phyloP scores from a whole-genome alignment of 805 yeast genomes.

The Starmerella apis region DNA sequence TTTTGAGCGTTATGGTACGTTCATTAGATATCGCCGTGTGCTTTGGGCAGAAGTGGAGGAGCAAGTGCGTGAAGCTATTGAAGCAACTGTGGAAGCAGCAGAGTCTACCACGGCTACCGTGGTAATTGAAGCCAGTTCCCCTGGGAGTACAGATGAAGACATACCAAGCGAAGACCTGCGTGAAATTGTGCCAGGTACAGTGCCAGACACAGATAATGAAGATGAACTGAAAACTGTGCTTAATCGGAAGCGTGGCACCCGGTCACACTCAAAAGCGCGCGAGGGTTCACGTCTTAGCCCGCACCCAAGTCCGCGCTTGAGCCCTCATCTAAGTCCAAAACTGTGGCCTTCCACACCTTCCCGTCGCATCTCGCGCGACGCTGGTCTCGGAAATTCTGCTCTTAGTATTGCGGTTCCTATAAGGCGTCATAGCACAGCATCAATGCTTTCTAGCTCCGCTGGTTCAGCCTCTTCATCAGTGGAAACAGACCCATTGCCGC shows the following conservation, averaged over 20 bases:
- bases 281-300: constrained; percentile 13
- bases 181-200: neutral
- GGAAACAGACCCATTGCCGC: constrained; percentile 6
- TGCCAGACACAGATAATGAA: constrained; percentile 17
- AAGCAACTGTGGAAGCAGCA: constrained; percentile 22
- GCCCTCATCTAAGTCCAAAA: constrained; percentile 19
- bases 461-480: neutral
- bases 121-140: constrained; percentile 10
- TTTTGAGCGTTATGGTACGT: constrained; percentile 17
- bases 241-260: constrained; percentile 14
- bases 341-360: constrained; percentile 18
- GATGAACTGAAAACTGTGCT: constrained; percentile 13
- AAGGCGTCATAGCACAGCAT: constrained; percentile 14
- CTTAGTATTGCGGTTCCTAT: neutral
- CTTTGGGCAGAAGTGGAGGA: constrained; percentile 23
- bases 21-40: constrained; percentile 16
- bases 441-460: constrained; percentile 11
- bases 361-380: constrained; percentile 13
- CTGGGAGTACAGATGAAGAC: constrained; percentile 7
- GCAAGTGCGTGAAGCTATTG: constrained; percentile 22
- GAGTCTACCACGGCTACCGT: constrained; percentile 20
- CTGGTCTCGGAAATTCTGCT: neutral
- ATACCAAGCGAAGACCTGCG: neutral
- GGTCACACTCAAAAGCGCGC: constrained; percentile 13
- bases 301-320: constrained; percentile 16